Evolutionary conservation across 1,139 yeast genomes (phyloP), one percentile per base, ranked within the genome.

Genomic region (Scheffersomyces cryptocercus): DNA sequence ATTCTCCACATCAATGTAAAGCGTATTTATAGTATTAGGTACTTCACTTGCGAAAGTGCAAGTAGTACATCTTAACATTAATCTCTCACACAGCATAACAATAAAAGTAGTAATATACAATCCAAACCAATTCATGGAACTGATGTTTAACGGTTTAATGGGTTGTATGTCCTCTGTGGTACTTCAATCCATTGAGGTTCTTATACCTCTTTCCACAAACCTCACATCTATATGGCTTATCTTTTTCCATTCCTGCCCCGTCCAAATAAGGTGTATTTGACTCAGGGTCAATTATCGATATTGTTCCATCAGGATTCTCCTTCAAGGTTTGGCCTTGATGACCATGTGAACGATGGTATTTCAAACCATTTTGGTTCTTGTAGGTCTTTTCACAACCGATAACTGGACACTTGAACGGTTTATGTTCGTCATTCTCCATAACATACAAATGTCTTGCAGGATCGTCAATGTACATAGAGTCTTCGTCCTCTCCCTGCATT

Each of bases 181-280:
- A 93, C 68, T 93, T 93, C 65, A 93, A 78, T 31, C 99, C 99
- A 65, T 93, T 93, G 59, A 93, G 75, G 63, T 93, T 93, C 77
- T 95, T 93, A 71, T 93, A 93, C 46, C 99, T 76, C 70, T 93
- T 95, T 44, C 98, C 98, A 68, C 99, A 93, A 38, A 93, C 97
- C 66, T 93, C 98, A 69, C 99, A 93, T 59, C 97, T 79, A 65
- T 93, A 93, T 30, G 99, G 99, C 70, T 95, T 95, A 70, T 93
- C 99, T 73, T 89, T 90, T 65, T 93, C 99, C 79, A 90, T 81
- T 32, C 93, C 96, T 53, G 85, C 82, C 6, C 96, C 96, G 63
- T 91, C 97, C 38, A 91, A 87, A 62, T 88, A 88, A 7, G 97
- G 96, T 42, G 90, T 81, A 60, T 89, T 89, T 36, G 91, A 84